Evolutionary conservation across 75 land plant genomes (phyloP), one percentile per base, ranked within the genome.

Genomic region (Pinus tabuliformis): DNA sequence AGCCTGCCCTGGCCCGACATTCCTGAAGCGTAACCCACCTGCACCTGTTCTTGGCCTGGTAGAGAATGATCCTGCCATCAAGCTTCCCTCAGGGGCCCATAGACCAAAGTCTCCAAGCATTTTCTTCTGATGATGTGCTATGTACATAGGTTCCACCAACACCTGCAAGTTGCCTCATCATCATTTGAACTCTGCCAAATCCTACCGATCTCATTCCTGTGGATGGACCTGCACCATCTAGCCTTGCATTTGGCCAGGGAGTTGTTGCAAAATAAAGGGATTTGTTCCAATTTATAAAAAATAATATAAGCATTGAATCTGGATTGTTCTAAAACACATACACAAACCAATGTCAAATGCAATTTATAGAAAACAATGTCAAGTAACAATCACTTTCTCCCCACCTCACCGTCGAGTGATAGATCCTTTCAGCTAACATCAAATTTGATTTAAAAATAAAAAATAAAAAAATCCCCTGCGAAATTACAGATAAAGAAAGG

Each of bases 81-180:
- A 63, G 18, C 61, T 65, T 36, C 74, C 83, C 1, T 42, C 58
- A 16, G 24, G 37, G 2, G 77, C 72, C 83, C 72, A 83, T 61
- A 21, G 91, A 88, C 91, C 90, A 90, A 30, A 89, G 82, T 73
- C 82, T 83, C 93, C 90, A 93, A 37, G 86, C 45, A 73, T 80
- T 36, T 73, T 85, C 86, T 74, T 91, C 91, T 57, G 85, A 74
- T 37, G 70, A 37, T 15, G 82, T 75, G 71, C 65, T 73, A 66
- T 81, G 89, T 3, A 86, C 80, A 63, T 87, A 86, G 21, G 80
- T 80, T 78, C 88, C 91, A 70, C 91, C 83, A 4, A 87, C 91
- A 33, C 94, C 88, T 72, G 98, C 86, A 65, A 95, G 86, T 36
- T 95, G 98, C 73, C 98, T 85, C 98, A 95, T 90, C 93, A 95